phyloP scores from a whole-genome alignment of 257 asterid genomes.

The Echites panduratus region DNA sequence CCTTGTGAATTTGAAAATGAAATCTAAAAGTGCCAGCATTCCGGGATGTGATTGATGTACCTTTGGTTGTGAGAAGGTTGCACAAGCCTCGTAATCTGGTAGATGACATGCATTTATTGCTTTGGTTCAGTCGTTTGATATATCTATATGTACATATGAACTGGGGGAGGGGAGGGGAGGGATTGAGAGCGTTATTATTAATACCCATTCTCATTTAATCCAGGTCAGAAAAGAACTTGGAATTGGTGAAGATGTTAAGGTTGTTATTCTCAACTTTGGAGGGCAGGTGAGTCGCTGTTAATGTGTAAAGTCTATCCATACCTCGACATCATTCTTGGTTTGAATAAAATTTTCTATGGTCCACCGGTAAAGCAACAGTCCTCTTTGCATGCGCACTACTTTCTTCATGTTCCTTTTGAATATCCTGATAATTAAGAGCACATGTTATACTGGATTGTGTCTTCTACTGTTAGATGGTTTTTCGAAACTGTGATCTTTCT shows the following conservation, averaged over 20 bases:
- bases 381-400: not conserved
- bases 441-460: not conserved
- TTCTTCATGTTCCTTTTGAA: not conserved
- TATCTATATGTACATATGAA: too few relatives aligned
- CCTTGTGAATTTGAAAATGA: conserved; percentile 4
- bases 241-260: conserved; percentile 66
- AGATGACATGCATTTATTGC: conserved; percentile 4
- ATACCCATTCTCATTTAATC: conserved; percentile 12
- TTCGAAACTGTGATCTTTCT: not conserved
- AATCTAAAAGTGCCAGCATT: conserved; percentile 84
- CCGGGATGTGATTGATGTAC: conserved; percentile 91
- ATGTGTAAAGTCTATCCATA: not conserved
- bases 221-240: conserved; percentile 89
- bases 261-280: conserved; percentile 92
- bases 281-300: conserved; percentile 60
- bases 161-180: too few relatives aligned
- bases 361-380: not conserved
- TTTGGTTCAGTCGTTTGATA: not conserved
- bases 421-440: not conserved
- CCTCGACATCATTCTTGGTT: not conserved
- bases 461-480: not conserved
- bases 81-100: conserved; percentile 86
- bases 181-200: too few relatives aligned
- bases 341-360: not conserved
- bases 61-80: conserved; percentile 91